A percentile compares a stretch with the other conserved stretches of the same genome.
Conservation (phyloP, 2,329 filamentous ascomycete genomes). For the Aureobasidium sp. region DNA sequence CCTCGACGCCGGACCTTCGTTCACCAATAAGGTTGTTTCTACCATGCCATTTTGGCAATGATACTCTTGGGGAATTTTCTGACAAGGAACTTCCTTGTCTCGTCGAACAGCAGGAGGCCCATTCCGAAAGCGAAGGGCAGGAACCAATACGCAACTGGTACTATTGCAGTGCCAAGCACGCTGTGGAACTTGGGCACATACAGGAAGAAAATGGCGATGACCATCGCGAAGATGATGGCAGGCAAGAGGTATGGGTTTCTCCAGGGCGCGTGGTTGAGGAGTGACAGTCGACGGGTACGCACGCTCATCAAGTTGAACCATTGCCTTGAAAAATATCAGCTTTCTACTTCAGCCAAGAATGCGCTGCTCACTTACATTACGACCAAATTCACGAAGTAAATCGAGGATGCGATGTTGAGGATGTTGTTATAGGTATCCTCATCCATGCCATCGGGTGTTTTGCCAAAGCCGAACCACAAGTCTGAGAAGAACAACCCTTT, state of each 20-base stretch:
- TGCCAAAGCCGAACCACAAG: slow-evolving; percentile 61
- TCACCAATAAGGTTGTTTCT: slow-evolving; percentile 17
- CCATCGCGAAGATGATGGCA: slow-evolving; percentile 60
- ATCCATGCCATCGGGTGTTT: slow-evolving; percentile 40
- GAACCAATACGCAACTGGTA: slow-evolving; percentile 71
- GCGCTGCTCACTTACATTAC: slow-evolving; percentile 52
- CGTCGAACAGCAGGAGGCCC: slow-evolving; percentile 57
- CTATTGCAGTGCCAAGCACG: slow-evolving; percentile 52
- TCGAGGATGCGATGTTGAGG: slow-evolving; percentile 59
- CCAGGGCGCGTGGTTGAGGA: slow-evolving; percentile 65
- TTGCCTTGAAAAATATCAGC: slow-evolving; percentile 41
- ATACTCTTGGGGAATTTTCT: slow-evolving; percentile 52
- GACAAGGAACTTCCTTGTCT: slow-evolving; percentile 56
- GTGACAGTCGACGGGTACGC: slow-evolving; percentile 51
- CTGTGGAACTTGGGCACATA: slow-evolving; percentile 61
- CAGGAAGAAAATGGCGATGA: slow-evolving; percentile 58
- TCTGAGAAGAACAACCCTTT: slow-evolving; percentile 59
- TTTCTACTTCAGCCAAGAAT: neutral
- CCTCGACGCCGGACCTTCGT: neutral
- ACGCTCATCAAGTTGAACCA: slow-evolving; percentile 69
- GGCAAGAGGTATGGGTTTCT: slow-evolving; percentile 64
- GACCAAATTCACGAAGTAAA: slow-evolving; percentile 75
- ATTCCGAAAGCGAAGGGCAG: slow-evolving; percentile 66
- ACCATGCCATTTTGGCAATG: slow-evolving; percentile 59
- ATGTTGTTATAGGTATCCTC: slow-evolving; percentile 47